phyloP scores from a whole-genome alignment of 1,284 basidiomycete species.

The Mycosarcoma maydis region DNA sequence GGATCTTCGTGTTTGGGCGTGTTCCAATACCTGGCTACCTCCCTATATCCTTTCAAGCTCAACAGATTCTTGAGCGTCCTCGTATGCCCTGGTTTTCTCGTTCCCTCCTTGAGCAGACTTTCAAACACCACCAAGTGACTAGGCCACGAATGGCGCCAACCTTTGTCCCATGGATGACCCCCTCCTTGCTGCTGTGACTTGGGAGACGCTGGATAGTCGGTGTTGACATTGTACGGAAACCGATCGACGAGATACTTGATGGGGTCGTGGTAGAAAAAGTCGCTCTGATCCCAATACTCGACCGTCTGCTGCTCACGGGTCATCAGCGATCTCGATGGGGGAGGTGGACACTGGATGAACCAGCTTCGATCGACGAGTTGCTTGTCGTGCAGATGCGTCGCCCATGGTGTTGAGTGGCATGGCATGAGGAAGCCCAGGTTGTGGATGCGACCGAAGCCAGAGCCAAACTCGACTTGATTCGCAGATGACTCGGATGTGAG shows the following conservation, averaged over 20 bases:
- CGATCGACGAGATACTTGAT: conserved; percentile 74
- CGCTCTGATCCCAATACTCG: conserved; percentile 83
- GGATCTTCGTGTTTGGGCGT: conserved; percentile 81
- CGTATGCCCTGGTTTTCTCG: conserved; percentile 37
- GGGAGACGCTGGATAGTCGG: conserved; percentile 72
- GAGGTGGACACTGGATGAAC: conserved; percentile 57
- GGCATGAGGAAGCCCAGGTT: conserved; percentile 90
- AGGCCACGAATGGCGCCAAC: conserved; percentile 81
- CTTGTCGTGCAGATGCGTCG: conserved; percentile 81
- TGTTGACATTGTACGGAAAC: conserved; percentile 76
- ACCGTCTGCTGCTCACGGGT: conserved; percentile 1
- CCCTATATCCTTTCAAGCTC: conserved; percentile 73
- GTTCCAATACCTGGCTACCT: conserved; percentile 76
- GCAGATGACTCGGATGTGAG: conserved; percentile 54
- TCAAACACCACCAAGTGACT: conserved; percentile 83
- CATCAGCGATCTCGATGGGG: conserved; percentile 8
- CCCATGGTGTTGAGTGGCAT: conserved; percentile 97
- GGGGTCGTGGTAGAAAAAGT: conserved; percentile 82
- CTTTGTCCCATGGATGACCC: conserved; percentile 30
- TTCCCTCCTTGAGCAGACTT: conserved; percentile 71
- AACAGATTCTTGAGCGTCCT: conserved; percentile 71
- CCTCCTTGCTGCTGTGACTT: not conserved
- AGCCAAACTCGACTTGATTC: conserved; percentile 56
- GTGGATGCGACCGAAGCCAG: conserved; percentile 56
- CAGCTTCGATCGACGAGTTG: conserved; percentile 40